Evolutionary conservation across 768 basidiomycete genomes (phyloP).

Genomic region (Amanita inopinata): DNA sequence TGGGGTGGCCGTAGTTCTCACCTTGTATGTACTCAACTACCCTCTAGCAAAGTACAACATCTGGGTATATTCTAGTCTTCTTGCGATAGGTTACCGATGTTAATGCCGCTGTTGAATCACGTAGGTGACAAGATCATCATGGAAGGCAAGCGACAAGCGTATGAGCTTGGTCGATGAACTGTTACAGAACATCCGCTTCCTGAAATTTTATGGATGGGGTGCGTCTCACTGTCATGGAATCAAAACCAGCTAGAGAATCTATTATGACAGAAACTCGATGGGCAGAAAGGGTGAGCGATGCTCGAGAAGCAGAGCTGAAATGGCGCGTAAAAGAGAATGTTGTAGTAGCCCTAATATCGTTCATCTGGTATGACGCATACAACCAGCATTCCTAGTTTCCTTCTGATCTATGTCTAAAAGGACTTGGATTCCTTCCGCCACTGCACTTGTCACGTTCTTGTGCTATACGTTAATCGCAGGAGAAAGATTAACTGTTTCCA

Average conservation of each 20-base stretch:
- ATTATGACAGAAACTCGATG: constrained; percentile 44
- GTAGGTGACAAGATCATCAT: constrained; percentile 46
- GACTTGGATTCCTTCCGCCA: constrained; percentile 68
- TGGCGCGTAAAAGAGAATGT: constrained; percentile 61
- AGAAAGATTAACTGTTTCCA: constrained; percentile 61
- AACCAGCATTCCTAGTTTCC: not conserved
- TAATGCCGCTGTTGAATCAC: not conserved
- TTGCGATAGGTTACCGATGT: constrained; percentile 1
- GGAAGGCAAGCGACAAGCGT: constrained; percentile 56
- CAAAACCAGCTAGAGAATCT: constrained; percentile 1
- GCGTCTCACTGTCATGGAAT: constrained; percentile 11
- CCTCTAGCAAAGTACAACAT: constrained; percentile 61
- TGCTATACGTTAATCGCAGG: constrained; percentile 60
- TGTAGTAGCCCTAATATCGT: constrained; percentile 50
- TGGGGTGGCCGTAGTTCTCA: constrained; percentile 54
- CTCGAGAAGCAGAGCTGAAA: constrained; percentile 52
- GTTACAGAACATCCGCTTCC: constrained; percentile 61
- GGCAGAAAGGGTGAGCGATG: constrained; percentile 40
- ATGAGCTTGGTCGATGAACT: constrained; percentile 72
- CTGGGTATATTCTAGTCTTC: constrained; percentile 28
- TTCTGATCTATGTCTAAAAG: constrained; percentile 22
- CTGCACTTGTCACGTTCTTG: constrained; percentile 51
- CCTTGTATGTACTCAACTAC: constrained; percentile 56
- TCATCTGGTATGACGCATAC: constrained; percentile 51
- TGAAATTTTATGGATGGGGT: constrained; percentile 78